Conservation (phyloP, 805 yeast species). For the Priceomyces castillae region DNA sequence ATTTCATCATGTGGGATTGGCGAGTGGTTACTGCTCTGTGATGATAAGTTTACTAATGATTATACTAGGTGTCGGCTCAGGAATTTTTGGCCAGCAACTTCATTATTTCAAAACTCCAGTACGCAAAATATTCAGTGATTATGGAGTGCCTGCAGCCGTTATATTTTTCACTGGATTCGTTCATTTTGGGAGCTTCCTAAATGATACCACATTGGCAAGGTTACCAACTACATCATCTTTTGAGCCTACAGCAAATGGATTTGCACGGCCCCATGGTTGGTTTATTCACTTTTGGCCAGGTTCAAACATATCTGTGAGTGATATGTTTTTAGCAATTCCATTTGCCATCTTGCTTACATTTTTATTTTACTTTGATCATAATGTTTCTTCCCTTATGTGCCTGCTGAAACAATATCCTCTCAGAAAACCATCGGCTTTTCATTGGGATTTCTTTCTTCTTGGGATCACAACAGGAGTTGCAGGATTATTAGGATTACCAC, state of each 20-base stretch:
- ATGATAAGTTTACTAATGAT: slow-evolving; percentile 74
- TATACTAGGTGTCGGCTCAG: slow-evolving; percentile 65
- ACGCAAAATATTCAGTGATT: slow-evolving; percentile 76
- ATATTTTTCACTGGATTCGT: slow-evolving; percentile 89
- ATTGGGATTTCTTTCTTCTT: slow-evolving; percentile 83
- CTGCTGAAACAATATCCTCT: slow-evolving; percentile 80
- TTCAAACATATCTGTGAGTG: slow-evolving; percentile 56
- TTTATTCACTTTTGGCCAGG: slow-evolving; percentile 71
- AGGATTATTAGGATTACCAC: slow-evolving; percentile 87
- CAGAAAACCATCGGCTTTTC: slow-evolving; percentile 84
- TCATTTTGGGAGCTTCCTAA: slow-evolving; percentile 82
- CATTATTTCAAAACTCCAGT: slow-evolving; percentile 57
- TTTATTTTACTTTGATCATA: slow-evolving; percentile 91
- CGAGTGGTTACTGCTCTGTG: slow-evolving; percentile 70
- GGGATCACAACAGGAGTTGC: slow-evolving; percentile 86
- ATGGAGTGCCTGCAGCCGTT: slow-evolving; percentile 79
- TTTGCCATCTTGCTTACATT: slow-evolving; percentile 84
- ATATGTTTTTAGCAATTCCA: slow-evolving; percentile 87
- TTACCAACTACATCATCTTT: slow-evolving; percentile 73
- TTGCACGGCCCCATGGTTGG: slow-evolving; percentile 60
- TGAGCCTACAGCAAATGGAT: slow-evolving; percentile 56
- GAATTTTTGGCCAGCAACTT: slow-evolving; percentile 57
- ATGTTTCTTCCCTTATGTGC: slow-evolving; percentile 89
- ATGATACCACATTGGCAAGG: slow-evolving; percentile 52
- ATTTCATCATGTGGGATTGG: slow-evolving; percentile 41